Base-by-base conservation (phyloP, 2,329 filamentous ascomycete species). In the Ophiocordyceps camponoti-saundersi region DNA sequence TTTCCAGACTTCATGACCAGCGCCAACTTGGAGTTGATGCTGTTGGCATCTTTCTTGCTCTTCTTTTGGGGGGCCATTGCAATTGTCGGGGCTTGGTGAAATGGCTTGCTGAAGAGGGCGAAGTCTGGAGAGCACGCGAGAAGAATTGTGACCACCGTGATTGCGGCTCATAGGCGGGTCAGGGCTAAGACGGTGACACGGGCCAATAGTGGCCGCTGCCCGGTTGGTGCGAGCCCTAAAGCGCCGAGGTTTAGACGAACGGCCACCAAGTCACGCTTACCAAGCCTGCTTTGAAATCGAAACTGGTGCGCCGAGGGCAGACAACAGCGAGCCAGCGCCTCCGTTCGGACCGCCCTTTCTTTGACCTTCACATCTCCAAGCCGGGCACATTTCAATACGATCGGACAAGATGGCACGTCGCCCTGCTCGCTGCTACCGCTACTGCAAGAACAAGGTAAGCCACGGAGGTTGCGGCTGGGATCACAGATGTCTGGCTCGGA, bases 401-500 rank as follows among this genome's bases (percentile, higher is more conserved):
- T 74, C 76, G 72, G 79, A 82, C 82, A 89, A 82, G 78, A 98
- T 98, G 92, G 92, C 92, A 68, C 88, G 92, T 74, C 88, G 92
- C 85, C 92, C 92, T 68, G 92, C 92, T 67, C 85, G 92, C 79
- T 98, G 92, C 79, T 98, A 95, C 82, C 84, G 92, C 68, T 98
- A 98, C 85, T 98, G 92, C 89, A 98, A 98, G 87, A 98, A 96
- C 84, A 95, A 95, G 88, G 88, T 94, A 69, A 73, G 83, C 13
- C 8, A 6, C 13, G 32, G 16, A 16, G 1, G 11, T 6, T 15
- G 32, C 32, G 13, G n/a, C 32, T 2, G 3, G 32, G 32, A 13
- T 13, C n/a, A 6, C 13, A 36, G 40, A 42, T n/a, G 8, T 21
- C 21, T 7, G 20, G 22, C 20, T 22, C 21, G 41, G 21, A 11